These are phyloP conservation scores for Diaporthe helianthi DNA, from an alignment of 2,329 filamentous ascomycete species.

Conservation along the genomic window DNA sequence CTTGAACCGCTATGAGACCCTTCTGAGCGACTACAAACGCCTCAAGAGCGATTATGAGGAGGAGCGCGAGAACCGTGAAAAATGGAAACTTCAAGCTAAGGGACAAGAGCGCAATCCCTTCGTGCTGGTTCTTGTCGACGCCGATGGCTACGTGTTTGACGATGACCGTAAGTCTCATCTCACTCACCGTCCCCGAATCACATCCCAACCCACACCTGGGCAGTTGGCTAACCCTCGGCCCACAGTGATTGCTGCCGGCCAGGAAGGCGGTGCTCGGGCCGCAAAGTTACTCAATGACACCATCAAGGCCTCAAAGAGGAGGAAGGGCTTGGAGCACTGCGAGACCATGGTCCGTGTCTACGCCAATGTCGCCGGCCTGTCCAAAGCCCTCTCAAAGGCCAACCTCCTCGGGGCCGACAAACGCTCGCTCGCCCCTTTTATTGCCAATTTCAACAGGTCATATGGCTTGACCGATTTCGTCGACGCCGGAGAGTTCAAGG, in stretches of 20 bases:
- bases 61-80: slow-evolving; percentile 58
- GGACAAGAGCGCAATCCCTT: slow-evolving; percentile 62
- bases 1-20: slow-evolving; percentile 41
- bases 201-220: too few relatives aligned
- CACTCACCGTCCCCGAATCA: background rate
- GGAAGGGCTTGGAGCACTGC: slow-evolving; percentile 56
- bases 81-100: slow-evolving; percentile 60
- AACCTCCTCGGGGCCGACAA: slow-evolving; percentile 61
- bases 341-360: slow-evolving; percentile 63
- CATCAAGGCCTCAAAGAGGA: slow-evolving; percentile 55
- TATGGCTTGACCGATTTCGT: slow-evolving; percentile 67
- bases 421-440: slow-evolving; percentile 61
- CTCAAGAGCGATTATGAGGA: slow-evolving; percentile 66
- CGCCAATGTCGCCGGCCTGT: slow-evolving; percentile 61
- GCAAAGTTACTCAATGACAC: slow-evolving; percentile 60
- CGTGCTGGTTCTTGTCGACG: slow-evolving; percentile 67
- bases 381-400: slow-evolving; percentile 55
- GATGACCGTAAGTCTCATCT: slow-evolving; percentile 44
- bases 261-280: slow-evolving; percentile 62
- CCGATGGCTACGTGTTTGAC: slow-evolving; percentile 66
- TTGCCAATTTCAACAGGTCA: slow-evolving; percentile 62
- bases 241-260: slow-evolving; percentile 51
- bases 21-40: slow-evolving; percentile 61
- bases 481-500: slow-evolving; percentile 67
- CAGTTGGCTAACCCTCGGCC: background rate